These are phyloP conservation scores for Microdochium paspali DNA, from an alignment of 2,329 filamentous ascomycete species.

Conservation along the genomic window DNA sequence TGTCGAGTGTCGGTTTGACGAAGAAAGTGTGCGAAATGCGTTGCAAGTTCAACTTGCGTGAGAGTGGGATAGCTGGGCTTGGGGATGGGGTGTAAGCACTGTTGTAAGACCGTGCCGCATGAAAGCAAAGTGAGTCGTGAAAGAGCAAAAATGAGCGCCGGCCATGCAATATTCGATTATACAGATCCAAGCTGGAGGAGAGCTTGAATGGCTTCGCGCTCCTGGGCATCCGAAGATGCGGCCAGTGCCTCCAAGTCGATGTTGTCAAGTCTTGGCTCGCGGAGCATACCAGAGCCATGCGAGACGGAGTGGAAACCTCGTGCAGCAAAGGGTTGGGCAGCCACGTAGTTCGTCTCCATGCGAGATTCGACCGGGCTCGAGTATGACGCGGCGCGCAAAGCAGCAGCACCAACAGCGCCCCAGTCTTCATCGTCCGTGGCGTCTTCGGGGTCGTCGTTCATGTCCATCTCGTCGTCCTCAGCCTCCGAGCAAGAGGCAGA, in stretches of 20 bases:
- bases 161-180: conserved; percentile 47
- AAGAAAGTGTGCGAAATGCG: background rate
- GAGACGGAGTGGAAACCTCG: conserved; percentile 38
- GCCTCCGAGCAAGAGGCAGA: conserved; percentile 72
- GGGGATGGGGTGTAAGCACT: background rate
- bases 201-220: conserved; percentile 74
- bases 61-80: background rate
- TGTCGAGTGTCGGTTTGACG: background rate
- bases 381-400: conserved; percentile 62
- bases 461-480: conserved; percentile 49
- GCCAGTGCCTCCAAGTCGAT: conserved; percentile 42
- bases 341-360: conserved; percentile 38
- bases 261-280: conserved; percentile 38
- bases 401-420: conserved; percentile 80
- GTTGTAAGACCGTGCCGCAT: background rate
- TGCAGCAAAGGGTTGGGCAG: conserved; percentile 38
- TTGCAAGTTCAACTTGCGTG: background rate
- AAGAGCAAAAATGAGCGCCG: conserved; percentile 34
- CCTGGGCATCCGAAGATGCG: conserved; percentile 55
- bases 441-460: conserved; percentile 72
- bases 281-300: conserved; percentile 40
- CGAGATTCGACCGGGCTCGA: conserved; percentile 45
- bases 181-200: conserved; percentile 73
- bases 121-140: background rate
- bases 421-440: conserved; percentile 95